phyloP scores from a whole-genome alignment of 495 filamentous ascomycete species.

The Achaetomiella virescens region DNA sequence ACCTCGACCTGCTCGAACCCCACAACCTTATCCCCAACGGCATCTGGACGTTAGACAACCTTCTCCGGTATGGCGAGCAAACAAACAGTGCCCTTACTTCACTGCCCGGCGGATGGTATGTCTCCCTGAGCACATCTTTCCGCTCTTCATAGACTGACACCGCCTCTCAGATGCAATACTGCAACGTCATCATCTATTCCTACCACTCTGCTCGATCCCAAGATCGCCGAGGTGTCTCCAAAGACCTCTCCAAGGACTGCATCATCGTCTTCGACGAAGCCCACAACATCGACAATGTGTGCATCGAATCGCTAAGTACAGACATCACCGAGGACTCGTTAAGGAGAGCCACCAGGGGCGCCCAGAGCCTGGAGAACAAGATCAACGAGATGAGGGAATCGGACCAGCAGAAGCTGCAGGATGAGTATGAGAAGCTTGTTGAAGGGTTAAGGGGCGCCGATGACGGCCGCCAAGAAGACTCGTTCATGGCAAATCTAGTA shows the following conservation, averaged over 20 bases:
- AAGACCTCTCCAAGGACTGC: slow-evolving; percentile 94
- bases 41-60: slow-evolving; percentile 90
- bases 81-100: slow-evolving; percentile 98
- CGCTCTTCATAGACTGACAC: slow-evolving; percentile 12
- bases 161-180: slow-evolving; percentile 75
- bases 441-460: slow-evolving; percentile 85
- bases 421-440: slow-evolving; percentile 92
- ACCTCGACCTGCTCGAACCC: slow-evolving; percentile 88
- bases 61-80: slow-evolving; percentile 82
- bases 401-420: slow-evolving; percentile 87
- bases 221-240: slow-evolving; percentile 96
- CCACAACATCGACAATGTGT: slow-evolving; percentile 99
- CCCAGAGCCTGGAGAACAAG: slow-evolving; percentile 80
- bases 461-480: slow-evolving; percentile 82
- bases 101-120: slow-evolving; percentile 86
- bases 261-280: slow-evolving; percentile 99
- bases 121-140: neutral
- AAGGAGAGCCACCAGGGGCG: slow-evolving; percentile 79
- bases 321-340: slow-evolving; percentile 94
- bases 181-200: slow-evolving; percentile 98
- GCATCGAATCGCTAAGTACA: slow-evolving; percentile 94
- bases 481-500: slow-evolving; percentile 93
- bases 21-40: slow-evolving; percentile 90
- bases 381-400: slow-evolving; percentile 89
- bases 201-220: slow-evolving; percentile 98